Base-by-base conservation (phyloP, 371 early-diverging fungal species). In the Mortierella sp. region DNA sequence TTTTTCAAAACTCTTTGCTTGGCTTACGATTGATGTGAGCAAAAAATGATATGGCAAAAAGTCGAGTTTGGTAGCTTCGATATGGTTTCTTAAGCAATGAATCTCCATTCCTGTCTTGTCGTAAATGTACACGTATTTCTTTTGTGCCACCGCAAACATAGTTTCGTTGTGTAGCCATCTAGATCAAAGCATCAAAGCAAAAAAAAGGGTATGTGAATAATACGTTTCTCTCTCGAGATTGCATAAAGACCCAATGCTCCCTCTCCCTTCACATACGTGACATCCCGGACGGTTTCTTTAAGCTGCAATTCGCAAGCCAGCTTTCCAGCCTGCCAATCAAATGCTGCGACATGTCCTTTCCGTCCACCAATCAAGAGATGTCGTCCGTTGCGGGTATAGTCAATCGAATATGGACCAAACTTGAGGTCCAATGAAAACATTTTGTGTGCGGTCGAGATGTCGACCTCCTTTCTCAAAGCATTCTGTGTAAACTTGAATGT, bases 41-140 rank as follows among this genome's bases (percentile, higher is more conserved):
- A 99, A 85, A 83, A 96, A 99, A 83, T 99, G 99, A 86, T 97
- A 97, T 14, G 98, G 99, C 69, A 99, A 85, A 84, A 96, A 99
- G 65, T 96, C 96, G 55, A 99, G 86, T 65, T 89, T 88, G 77
- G 90, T 93, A 30, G 94, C 94, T 76, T 96, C 94, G 16, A 87
- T 87, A 77, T 97, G 97, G 51, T 95, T 90, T 68, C 93, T 88
- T 73, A 99, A 77, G 60, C 95, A 94, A 85, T 99, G 99, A 35
- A 99, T 84, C 86, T 99, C 99, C 24, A 94, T 84, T 30, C 99
- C 99, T 8, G 90, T 89, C 68, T 93, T 89, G 86, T 99, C 98
- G 85, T 99, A 99, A 64, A 99, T 96, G 75, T 95, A 99, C 0
- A 96, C 96, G 77, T 94, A 92, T 85, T 96, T 93, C 85, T 96